phyloP scores from a whole-genome alignment of 768 basidiomycete genomes.

The Macrolepiota dolichaula region DNA sequence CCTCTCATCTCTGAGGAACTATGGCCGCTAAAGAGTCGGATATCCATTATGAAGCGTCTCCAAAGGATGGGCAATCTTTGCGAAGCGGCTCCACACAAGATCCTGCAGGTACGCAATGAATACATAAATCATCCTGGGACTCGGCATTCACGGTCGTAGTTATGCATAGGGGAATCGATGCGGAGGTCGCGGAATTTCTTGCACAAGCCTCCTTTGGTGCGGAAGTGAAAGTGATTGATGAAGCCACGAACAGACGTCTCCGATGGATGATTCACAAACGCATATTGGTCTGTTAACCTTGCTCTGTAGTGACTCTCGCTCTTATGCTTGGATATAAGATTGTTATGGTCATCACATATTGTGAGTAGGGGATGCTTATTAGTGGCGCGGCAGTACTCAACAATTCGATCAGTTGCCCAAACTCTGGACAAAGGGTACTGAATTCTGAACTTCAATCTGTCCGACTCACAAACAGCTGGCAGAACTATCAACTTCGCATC shows the following conservation, averaged over 20 bases:
- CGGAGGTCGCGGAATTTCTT: conserved; percentile 45
- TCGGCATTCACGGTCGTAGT: background rate
- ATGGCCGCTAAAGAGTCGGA: background rate
- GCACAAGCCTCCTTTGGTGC: conserved; percentile 21
- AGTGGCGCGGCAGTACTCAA: background rate
- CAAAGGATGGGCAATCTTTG: conserved; percentile 32
- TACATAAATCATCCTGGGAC: too few species aligned
- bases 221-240: conserved; percentile 33
- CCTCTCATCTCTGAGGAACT: background rate
- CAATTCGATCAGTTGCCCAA: conserved; percentile 31
- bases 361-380: conserved; percentile 17
- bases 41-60: conserved; percentile 17
- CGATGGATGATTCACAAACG: conserved; percentile 46
- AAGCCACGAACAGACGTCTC: conserved; percentile 37
- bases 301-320: background rate
- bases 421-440: conserved; percentile 43
- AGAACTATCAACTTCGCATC: conserved; percentile 45
- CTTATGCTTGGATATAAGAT: conserved; percentile 17
- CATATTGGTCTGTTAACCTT: conserved; percentile 29
- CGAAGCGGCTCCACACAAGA: conserved; percentile 24
- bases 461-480: background rate
- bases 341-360: conserved; percentile 47
- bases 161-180: conserved; percentile 29
- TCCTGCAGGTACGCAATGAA: background rate
- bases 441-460: background rate